Percentiles rank a stretch among this genome's conserved stretches.
These are phyloP conservation scores for Mycena galericulata DNA, from an alignment of 768 basidiomycete genomes.

Conservation along the genomic window DNA sequence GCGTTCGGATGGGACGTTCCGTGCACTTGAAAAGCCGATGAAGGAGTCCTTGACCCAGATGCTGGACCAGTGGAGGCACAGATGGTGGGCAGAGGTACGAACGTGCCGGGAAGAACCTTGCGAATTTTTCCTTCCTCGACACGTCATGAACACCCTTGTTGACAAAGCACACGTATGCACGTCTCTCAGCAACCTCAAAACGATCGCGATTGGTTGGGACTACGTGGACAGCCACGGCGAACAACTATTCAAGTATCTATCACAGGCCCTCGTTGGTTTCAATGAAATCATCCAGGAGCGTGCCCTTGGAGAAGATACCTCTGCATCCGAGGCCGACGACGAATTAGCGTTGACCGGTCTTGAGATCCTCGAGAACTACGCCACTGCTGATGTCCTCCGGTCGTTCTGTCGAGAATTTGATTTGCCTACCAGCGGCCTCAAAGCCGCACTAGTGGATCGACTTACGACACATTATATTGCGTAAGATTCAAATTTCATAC, in stretches of 20 bases:
- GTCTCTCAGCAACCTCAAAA: not conserved
- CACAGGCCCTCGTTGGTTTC: not conserved
- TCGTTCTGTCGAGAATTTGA: too few relatives aligned
- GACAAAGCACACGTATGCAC: constrained; percentile 9
- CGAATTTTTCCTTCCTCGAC: not conserved
- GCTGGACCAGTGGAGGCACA: not conserved
- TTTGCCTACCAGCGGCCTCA: too few relatives aligned
- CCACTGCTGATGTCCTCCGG: too few relatives aligned
- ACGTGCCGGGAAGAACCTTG: not conserved
- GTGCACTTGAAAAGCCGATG: not conserved
- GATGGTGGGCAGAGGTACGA: not conserved
- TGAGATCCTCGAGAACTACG: too few relatives aligned
- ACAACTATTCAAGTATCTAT: not conserved
- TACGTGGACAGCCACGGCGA: not conserved
- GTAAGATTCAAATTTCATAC: too few relatives aligned
- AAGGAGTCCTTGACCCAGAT: not conserved
- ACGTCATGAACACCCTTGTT: not conserved
- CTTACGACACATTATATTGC: too few relatives aligned
- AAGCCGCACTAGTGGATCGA: too few relatives aligned
- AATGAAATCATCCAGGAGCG: not conserved
- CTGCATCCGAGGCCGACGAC: too few relatives aligned
- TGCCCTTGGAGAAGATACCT: too few relatives aligned
- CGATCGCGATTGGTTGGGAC: constrained; percentile 9
- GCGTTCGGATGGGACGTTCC: constrained; percentile 5
- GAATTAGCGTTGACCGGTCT: too few relatives aligned